Base-by-base conservation (phyloP, 225 moss, liverwort and hornwort species). In the Asterella californica region DNA sequence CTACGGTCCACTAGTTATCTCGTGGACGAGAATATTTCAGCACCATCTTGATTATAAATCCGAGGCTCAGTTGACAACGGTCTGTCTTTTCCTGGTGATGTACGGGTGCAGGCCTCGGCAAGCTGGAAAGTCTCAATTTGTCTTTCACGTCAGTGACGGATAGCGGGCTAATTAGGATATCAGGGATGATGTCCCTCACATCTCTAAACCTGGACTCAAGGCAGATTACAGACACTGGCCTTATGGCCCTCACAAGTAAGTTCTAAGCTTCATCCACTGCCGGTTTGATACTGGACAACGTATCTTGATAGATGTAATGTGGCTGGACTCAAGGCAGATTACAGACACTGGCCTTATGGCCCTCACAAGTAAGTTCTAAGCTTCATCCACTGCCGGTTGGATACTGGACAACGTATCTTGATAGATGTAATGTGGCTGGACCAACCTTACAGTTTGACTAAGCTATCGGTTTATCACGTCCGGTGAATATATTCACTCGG, bases 121-220 rank as follows among this genome's bases (percentile, higher is more conserved):
- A 88, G 74, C 82, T 96, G 82, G 90, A 94, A 85, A 91, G 88
- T 79, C 82, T 96, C 80, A 96, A 96, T 83, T 84, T 96, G 68
- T 90, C 94, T 29, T 93, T 93, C 79, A 90, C 96, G 24, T 83
- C 86, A 79, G 87, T 94, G 33, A 75, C 91, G 80, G 91, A 94
- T 79, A 88, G 79, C 79, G 94, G 94, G 10, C 81, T 96, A 76
- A 90, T 88, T 82, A 91, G 82, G 42, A 89, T 96, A 61, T 87
- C 91, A 70, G 90, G 88, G 83, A 90, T 96, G 79, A 86, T 88
- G 6, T 94, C 96, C 4, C 90, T 96, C 47, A 94, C 87, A 59
- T 91, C 94, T 66, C 94, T 96, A 11, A 96, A 96, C 83, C 88
- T 96, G 64, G 96, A 96, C 84, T 91, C 89, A 15, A 88, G 90